Percentiles rank a stretch among this genome's conserved stretches.
Evolutionary conservation across 163 green algal species (phyloP).

Genomic region (Volvox carteri): DNA sequence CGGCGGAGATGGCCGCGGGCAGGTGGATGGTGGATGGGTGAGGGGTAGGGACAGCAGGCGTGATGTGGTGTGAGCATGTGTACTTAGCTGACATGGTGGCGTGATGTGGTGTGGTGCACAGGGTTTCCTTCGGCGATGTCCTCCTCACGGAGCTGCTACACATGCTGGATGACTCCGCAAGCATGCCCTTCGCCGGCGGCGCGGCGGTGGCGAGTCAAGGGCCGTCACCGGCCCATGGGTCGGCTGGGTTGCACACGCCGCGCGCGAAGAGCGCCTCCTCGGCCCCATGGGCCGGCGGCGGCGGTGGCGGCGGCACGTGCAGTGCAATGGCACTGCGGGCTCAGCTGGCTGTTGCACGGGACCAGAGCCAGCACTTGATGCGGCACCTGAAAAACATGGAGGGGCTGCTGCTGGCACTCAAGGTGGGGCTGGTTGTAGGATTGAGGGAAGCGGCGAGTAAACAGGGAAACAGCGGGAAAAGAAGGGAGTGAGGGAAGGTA

Average conservation of each 20-base stretch:
- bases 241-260: not conserved
- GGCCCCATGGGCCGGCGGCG: not conserved
- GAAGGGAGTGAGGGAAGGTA: no score
- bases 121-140: slow-evolving; percentile 40
- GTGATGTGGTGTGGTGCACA: not conserved
- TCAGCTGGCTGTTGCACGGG: slow-evolving; percentile 20
- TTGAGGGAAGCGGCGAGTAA: no score
- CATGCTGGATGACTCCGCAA: slow-evolving; percentile 20
- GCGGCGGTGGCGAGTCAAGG: not conserved
- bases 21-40: no score
- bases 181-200: not conserved
- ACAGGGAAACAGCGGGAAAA: no score
- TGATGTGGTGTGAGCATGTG: not conserved
- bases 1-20: slow-evolving; percentile 43
- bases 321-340: slow-evolving; percentile 1
- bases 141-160: slow-evolving; percentile 17
- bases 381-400: slow-evolving; percentile 53
- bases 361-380: slow-evolving; percentile 43
- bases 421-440: slow-evolving; percentile 28
- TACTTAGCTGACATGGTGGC: not conserved
- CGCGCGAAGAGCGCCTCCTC: not conserved
- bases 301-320: not conserved
- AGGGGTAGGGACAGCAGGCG: no score
- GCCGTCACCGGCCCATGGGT: slow-evolving; percentile 6
- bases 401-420: slow-evolving; percentile 45